Evolutionary conservation across 495 filamentous ascomycete genomes (phyloP).

Genomic region (Podospora pseudopauciseta): DNA sequence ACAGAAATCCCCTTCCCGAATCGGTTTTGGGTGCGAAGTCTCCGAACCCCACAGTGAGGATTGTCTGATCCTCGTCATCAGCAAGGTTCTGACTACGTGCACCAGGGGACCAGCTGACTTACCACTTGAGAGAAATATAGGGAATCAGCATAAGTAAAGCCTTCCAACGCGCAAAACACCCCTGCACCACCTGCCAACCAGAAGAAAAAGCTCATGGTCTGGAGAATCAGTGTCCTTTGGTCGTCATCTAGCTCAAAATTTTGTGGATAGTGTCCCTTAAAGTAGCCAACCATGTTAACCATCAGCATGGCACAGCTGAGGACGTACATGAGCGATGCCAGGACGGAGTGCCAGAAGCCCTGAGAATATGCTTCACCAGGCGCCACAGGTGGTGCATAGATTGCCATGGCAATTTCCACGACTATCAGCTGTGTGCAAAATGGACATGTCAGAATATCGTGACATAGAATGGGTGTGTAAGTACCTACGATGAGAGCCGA

Average conservation of each 20-base stretch:
- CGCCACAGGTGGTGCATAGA: slow-evolving; percentile 56
- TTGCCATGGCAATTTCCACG: slow-evolving; percentile 56
- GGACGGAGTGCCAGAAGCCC: slow-evolving; percentile 73
- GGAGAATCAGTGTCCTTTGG: slow-evolving; percentile 73
- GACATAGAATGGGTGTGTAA: neutral
- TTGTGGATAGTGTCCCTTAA: slow-evolving; percentile 72
- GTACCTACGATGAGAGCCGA: slow-evolving; percentile 60
- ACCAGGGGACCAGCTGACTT: neutral
- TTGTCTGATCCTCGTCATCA: slow-evolving; percentile 2
- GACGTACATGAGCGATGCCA: slow-evolving; percentile 64
- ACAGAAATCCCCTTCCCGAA: slow-evolving; percentile 53
- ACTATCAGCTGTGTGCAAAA: slow-evolving; percentile 51
- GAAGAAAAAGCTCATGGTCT: slow-evolving; percentile 68
- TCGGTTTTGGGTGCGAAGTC: slow-evolving; percentile 52
- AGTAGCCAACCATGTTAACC: slow-evolving; percentile 76
- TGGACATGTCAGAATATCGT: neutral
- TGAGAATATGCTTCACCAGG: slow-evolving; percentile 64
- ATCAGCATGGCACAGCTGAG: slow-evolving; percentile 60
- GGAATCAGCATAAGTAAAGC: slow-evolving; percentile 63
- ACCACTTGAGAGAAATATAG: slow-evolving; percentile 67
- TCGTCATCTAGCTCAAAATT: slow-evolving; percentile 70
- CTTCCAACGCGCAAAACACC: slow-evolving; percentile 61
- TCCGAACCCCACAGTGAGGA: slow-evolving; percentile 72
- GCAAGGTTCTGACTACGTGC: neutral
- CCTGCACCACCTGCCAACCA: slow-evolving; percentile 67